Base-by-base conservation (phyloP, 2,329 filamentous ascomycete species). In the Celoporthe dispersa region DNA sequence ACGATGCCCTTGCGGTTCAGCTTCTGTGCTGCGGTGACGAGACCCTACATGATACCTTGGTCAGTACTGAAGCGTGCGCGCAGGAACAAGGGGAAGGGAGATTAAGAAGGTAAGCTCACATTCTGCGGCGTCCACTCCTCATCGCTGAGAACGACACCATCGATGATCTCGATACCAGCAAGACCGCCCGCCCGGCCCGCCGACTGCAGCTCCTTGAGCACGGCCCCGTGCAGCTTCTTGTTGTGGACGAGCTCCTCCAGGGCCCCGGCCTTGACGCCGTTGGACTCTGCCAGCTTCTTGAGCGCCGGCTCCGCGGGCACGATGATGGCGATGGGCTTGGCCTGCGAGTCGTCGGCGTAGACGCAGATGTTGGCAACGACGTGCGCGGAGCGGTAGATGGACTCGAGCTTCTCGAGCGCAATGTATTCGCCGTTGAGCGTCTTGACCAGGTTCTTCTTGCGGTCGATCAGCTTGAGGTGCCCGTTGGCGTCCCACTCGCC, bases 391-490 rank as follows among this genome's bases (percentile, higher is more conserved):
- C 86, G 84, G 79, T 86, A 86, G 71, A 86, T 79, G 25, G 84
- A 85, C 78, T 87, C 85, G 69, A 87, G 83, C 81, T 91, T 94
- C 85, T 94, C 92, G 14, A 94, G 85, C 3, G 92, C 92, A 79
- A 94, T 94, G 81, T 94, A 94, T 82, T 94, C 92, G 77, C 92
- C 92, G 75, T 92, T 91, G 69, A 91, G 85, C 2, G 91, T 94
- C 88, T 94, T 94, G 82, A 94, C 90, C 74, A 96, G 81, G 81
- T 95, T 95, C 89, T 95, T 95, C 89, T 94, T 94, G 78, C 92
- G 91, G 81, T 95, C 92, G 76, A 95, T 93, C 79, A 95, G 78
- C 76, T 86, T 87, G 70, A 95, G 83, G 76, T 94, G 90, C 67
- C 92, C 92, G 74, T 90, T 86, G 72, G 83, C 77, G 79, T 93